Percentiles rank a stretch among this genome's conserved stretches.
Conservation (phyloP, 1,139 yeast genomes). For the Yamadazyma aaseri region DNA sequence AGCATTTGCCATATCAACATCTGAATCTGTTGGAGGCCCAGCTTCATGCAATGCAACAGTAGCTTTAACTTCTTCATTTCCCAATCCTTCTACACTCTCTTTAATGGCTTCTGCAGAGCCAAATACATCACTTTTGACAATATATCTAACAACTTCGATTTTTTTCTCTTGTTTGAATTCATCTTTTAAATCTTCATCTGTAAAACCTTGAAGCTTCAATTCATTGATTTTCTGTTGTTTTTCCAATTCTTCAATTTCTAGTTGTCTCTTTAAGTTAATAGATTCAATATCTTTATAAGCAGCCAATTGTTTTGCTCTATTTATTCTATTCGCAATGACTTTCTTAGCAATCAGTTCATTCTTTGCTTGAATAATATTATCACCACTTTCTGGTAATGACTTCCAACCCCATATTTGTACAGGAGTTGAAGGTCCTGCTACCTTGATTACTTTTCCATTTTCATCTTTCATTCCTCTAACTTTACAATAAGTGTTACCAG, state of each 20-base stretch:
- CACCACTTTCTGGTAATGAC: constrained; percentile 90
- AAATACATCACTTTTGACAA: constrained; percentile 87
- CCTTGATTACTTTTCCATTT: constrained; percentile 56
- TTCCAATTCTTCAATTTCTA: constrained; percentile 47
- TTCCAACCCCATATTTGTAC: constrained; percentile 96
- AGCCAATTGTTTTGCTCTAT: constrained; percentile 54
- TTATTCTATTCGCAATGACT: constrained; percentile 63
- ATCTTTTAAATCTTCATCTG: constrained; percentile 35
- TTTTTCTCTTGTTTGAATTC: constrained; percentile 23
- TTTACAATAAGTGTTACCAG: constrained; percentile 85
- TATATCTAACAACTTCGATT: constrained; percentile 35
- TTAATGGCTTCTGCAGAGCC: constrained; percentile 62
- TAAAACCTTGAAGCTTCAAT: constrained; percentile 57
- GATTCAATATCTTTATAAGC: constrained; percentile 67
- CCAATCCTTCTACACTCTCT: constrained; percentile 77
- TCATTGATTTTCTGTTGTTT: constrained; percentile 54
- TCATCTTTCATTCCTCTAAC: constrained; percentile 83
- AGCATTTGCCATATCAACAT: constrained; percentile 76
- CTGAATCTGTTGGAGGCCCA: constrained; percentile 83
- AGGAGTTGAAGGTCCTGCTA: constrained; percentile 87
- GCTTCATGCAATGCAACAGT: constrained; percentile 71
- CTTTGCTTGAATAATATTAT: constrained; percentile 72
- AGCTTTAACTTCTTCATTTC: constrained; percentile 80
- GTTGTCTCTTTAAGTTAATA: constrained; percentile 59
- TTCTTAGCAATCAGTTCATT: constrained; percentile 74